These are phyloP conservation scores for Lentinus polychrous DNA, from an alignment of 1,284 basidiomycete species.

Conservation along the genomic window DNA sequence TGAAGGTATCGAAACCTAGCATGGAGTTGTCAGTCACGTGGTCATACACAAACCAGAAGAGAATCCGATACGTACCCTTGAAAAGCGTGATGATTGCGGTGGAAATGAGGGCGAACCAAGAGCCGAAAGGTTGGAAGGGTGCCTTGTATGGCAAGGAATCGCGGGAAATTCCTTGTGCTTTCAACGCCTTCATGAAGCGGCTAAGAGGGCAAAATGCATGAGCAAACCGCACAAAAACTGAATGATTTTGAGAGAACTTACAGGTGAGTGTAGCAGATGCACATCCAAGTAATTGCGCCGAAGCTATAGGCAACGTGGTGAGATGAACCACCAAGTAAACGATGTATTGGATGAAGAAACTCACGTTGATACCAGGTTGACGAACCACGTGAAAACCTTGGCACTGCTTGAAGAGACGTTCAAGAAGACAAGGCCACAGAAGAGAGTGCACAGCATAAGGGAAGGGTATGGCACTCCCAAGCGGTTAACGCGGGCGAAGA, in stretches of 20 bases:
- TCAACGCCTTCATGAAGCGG: constrained; percentile 64
- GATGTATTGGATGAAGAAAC: not conserved
- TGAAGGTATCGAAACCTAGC: constrained; percentile 34
- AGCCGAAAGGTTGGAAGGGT: constrained; percentile 57
- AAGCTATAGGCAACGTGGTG: constrained; percentile 42
- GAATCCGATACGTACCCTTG: constrained; percentile 33
- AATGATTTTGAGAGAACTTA: constrained; percentile 22
- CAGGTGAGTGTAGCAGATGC: constrained; percentile 64
- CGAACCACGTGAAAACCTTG: constrained; percentile 71
- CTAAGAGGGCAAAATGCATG: constrained; percentile 20
- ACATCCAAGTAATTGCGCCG: constrained; percentile 71
- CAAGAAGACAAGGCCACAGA: constrained; percentile 56
- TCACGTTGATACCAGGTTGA: constrained; percentile 44
- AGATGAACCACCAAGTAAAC: not conserved
- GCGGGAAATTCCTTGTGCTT: constrained; percentile 58
- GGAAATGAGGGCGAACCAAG: constrained; percentile 52
- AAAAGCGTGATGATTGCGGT: constrained; percentile 62
- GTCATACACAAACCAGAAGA: not conserved
- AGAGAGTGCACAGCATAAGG: constrained; percentile 46
- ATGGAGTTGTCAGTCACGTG: not conserved
- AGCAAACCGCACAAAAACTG: not conserved
- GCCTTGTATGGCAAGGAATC: constrained; percentile 65
- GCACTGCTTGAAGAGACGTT: constrained; percentile 48
- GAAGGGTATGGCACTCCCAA: constrained; percentile 30
- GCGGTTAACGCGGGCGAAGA: constrained; percentile 46